These are phyloP conservation scores for Phytophthora citricola DNA, from an alignment of 352 stramenopile species.

Conservation along the genomic window DNA sequence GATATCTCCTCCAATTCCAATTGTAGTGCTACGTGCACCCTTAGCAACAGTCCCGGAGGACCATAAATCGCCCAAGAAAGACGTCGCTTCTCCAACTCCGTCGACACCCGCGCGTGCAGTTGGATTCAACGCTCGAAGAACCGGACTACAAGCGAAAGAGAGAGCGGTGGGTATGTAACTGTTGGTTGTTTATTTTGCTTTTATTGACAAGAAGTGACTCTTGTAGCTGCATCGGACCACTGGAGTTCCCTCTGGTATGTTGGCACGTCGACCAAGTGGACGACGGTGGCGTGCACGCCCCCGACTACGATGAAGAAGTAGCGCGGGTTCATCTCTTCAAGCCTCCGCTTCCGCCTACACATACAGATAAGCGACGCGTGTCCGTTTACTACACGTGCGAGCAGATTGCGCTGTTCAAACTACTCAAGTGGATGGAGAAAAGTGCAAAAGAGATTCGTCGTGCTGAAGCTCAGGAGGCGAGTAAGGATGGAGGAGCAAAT, in stretches of 20 bases:
- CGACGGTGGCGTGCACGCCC: slow-evolving; percentile 37
- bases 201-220: slow-evolving; percentile 20
- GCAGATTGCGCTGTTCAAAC: slow-evolving; percentile 72
- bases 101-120: slow-evolving; percentile 24
- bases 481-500: background rate
- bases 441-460: slow-evolving; percentile 24
- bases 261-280: slow-evolving; percentile 34
- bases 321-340: slow-evolving; percentile 39
- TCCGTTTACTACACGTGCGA: slow-evolving; percentile 79
- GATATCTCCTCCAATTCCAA: slow-evolving; percentile 13
- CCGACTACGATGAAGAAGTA: slow-evolving; percentile 55
- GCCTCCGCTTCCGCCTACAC: slow-evolving; percentile 39
- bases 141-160: slow-evolving; percentile 31
- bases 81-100: background rate
- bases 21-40: slow-evolving; percentile 9
- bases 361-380: slow-evolving; percentile 54
- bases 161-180: slow-evolving; percentile 16
- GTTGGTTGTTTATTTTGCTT: background rate
- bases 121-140: slow-evolving; percentile 26
- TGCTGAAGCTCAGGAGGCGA: slow-evolving; percentile 12
- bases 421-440: slow-evolving; percentile 73
- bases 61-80: slow-evolving; percentile 1
- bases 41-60: slow-evolving; percentile 18
- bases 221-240: slow-evolving; percentile 30
- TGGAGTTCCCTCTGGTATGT: slow-evolving; percentile 16